A percentile compares a stretch with the other conserved stretches of the same genome.
These are phyloP conservation scores for Linanthus parryae DNA, from an alignment of 148 eudicot genomes.

Conservation along the genomic window DNA sequence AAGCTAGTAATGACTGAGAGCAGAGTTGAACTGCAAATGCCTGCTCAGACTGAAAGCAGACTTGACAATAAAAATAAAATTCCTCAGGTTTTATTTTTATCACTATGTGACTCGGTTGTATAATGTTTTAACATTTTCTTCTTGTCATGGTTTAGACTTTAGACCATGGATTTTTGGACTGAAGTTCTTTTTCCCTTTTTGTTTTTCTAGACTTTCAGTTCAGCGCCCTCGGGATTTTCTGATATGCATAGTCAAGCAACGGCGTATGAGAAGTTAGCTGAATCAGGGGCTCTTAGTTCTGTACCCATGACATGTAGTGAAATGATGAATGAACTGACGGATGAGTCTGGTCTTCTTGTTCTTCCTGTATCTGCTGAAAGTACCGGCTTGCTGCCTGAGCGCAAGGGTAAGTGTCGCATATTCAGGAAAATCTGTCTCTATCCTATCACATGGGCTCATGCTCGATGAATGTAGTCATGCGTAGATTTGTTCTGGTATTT, in stretches of 20 bases:
- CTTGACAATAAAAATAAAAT: not conserved
- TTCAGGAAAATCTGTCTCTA: not conserved
- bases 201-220: too few relatives aligned
- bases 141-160: too few relatives aligned
- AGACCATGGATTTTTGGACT: too few relatives aligned
- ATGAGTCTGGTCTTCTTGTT: conserved; percentile 66
- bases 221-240: conserved; percentile 30
- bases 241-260: conserved; percentile 70
- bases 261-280: conserved; percentile 63
- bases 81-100: conserved; percentile 13
- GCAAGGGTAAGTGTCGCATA: conserved; percentile 36
- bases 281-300: conserved; percentile 33
- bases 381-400: conserved; percentile 64
- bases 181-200: too few relatives aligned
- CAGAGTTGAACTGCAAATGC: conserved; percentile 17
- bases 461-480: not conserved
- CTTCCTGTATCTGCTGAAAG: conserved; percentile 96
- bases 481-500: not conserved
- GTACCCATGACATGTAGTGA: conserved; percentile 17
- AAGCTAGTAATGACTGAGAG: too few relatives aligned
- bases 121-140: too few relatives aligned
- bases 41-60: conserved; percentile 17
- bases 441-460: not conserved
- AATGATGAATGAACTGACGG: conserved; percentile 30
- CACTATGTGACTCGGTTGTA: not conserved